Evolutionary conservation across 257 asterid species (phyloP), one percentile per base, ranked within the genome.

Genomic region (Avicennia marina): DNA sequence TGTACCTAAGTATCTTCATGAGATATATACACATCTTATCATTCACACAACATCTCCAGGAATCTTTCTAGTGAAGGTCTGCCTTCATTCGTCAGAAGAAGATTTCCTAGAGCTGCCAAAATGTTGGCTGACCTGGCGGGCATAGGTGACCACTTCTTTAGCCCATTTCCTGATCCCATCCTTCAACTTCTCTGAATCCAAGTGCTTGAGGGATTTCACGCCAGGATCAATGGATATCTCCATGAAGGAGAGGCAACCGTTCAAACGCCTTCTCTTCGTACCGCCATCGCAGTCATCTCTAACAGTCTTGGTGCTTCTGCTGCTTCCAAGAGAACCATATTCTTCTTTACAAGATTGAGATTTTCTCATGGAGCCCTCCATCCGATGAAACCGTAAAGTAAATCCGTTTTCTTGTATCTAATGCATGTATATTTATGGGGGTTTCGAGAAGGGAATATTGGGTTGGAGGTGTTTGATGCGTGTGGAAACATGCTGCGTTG

Each of bases 91-190:
- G 0, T n/a, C 42, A 9, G 55, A 11, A 20, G 50, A 34, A 8
- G 56, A 55, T 12, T 32, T 64, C 2, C 71, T 71, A 8, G 73
- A 66, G 76, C 81, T 75, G 55, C 86, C 81, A 1, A 79, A 63
- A 19, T 22, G 77, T 32, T 68, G 78, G 67, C 93, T 86, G 29
- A 84, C 75, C 58, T 89, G 95, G 3, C 96, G 77, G 24, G 96
- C 95, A 42, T 84, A 87, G 31, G 56, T 26, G 25, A 58, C 94
- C 0, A 90, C 95, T 17, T 67, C 77, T 62, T 85, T 82, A 15
- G 98, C 98, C 95, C 98, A 90, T 87, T 61, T 82, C 78, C 49
- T 78, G 82, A 90, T 87, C 38, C 69, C 87, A 3, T 75, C 75
- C 65, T 87, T 90, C 61, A 90, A 62, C 78, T 84, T 79, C 34